Percentiles rank a stretch among this genome's conserved stretches.
Conservation (phyloP, 164 flowering plant genomes). For the Stephania japonica region DNA sequence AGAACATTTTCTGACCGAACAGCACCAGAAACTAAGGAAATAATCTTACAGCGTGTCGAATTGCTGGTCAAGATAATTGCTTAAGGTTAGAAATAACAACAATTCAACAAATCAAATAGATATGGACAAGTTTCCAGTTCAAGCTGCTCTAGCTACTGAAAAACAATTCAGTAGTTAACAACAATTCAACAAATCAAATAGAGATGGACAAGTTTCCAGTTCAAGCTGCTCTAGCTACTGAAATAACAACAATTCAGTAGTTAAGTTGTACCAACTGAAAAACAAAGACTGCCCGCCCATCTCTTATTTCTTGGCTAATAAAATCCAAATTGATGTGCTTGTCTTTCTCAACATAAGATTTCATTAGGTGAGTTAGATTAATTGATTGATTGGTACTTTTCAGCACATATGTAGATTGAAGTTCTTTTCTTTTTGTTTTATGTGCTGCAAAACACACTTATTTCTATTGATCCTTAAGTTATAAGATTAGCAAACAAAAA, state of each 20-base stretch:
- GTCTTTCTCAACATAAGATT: neutral
- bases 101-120: too few species aligned
- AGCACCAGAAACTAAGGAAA: neutral
- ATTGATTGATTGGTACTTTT: neutral
- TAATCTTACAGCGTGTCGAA: neutral
- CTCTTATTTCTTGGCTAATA: neutral
- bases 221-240: neutral
- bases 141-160: too few species aligned
- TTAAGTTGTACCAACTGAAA: neutral
- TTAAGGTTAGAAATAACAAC: constrained; percentile 12
- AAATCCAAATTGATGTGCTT: neutral
- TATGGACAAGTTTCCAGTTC: too few species aligned
- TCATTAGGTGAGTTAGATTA: neutral
- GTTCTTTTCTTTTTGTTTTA: neutral
- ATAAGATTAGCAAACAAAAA: neutral
- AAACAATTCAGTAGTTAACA: too few species aligned
- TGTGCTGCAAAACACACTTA: neutral
- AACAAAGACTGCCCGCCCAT: neutral
- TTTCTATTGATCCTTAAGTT: neutral
- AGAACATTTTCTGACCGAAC: neutral
- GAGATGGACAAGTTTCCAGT: neutral
- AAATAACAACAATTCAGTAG: too few species aligned
- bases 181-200: too few species aligned
- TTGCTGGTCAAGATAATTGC: constrained; percentile 23
- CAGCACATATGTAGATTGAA: neutral